These are phyloP conservation scores for Mycena filopes DNA, from an alignment of 768 basidiomycete genomes.

Conservation along the genomic window DNA sequence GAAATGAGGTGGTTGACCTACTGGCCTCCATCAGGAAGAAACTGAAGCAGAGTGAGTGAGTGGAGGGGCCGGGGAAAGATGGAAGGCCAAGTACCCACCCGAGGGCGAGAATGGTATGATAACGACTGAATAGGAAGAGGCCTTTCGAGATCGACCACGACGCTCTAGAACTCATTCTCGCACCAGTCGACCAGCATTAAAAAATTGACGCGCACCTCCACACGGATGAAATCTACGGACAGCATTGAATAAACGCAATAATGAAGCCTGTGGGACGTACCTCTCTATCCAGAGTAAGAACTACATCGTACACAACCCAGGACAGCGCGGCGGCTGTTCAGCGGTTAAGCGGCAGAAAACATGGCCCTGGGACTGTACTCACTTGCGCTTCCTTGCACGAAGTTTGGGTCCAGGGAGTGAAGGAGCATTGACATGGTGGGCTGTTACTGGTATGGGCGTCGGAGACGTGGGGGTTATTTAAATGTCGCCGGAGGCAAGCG, in stretches of 20 bases:
- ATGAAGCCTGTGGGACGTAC: slow-evolving; percentile 6
- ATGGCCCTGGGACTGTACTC: slow-evolving; percentile 1
- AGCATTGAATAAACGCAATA: background rate
- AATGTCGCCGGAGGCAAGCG: no score
- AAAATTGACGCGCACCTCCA: slow-evolving; percentile 10
- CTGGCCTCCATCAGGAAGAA: slow-evolving; percentile 9
- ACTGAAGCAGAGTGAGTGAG: background rate
- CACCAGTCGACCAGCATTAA: background rate
- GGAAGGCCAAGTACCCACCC: background rate
- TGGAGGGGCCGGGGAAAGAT: background rate
- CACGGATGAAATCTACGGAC: slow-evolving; percentile 4
- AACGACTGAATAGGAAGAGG: slow-evolving; percentile 20
- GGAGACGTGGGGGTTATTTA: no score
- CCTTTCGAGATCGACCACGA: slow-evolving; percentile 16
- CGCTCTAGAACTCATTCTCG: background rate
- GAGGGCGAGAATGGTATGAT: slow-evolving; percentile 16
- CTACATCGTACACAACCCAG: slow-evolving; percentile 19
- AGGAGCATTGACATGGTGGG: slow-evolving; percentile 2
- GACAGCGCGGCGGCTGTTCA: slow-evolving; percentile 9
- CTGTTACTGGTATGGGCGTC: no score
- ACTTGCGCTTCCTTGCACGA: slow-evolving; percentile 18
- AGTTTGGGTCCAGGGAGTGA: slow-evolving; percentile 3
- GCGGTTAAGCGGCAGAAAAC: background rate
- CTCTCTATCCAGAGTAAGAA: slow-evolving; percentile 16
- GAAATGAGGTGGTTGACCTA: background rate